Evolutionary conservation across 2,329 filamentous ascomycete genomes (phyloP).

Genomic region (Scopulariopsis brevicaulis): DNA sequence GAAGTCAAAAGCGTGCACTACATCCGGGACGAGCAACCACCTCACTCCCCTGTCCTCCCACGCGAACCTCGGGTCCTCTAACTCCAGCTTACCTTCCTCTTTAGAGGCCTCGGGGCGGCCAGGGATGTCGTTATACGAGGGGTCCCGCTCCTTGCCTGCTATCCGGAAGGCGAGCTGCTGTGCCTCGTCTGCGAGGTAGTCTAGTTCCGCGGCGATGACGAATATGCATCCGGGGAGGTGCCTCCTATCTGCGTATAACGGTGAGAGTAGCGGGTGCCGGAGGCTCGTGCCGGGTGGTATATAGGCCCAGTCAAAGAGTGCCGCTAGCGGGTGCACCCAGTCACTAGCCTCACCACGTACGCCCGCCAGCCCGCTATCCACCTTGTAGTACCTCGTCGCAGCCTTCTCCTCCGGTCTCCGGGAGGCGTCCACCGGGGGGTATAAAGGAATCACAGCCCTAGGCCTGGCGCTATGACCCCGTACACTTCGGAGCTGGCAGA

Average conservation of each 20-base stretch:
- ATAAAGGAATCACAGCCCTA: conserved; percentile 27
- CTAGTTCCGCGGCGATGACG: conserved; percentile 24
- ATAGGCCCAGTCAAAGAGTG: conserved; percentile 21
- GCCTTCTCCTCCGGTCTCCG: conserved; percentile 13
- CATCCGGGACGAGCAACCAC: conserved; percentile 30
- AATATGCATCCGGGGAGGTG: conserved; percentile 21
- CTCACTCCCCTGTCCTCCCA: conserved; percentile 21
- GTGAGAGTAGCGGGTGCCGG: conserved; percentile 20
- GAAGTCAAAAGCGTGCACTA: conserved; percentile 27
- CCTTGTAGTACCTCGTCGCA: conserved; percentile 14
- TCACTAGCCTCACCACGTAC: conserved; percentile 9
- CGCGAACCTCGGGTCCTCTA: conserved; percentile 20
- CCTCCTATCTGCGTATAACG: conserved; percentile 16
- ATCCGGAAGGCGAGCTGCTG: conserved; percentile 10
- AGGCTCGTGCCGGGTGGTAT: conserved; percentile 17
- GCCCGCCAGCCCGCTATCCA: conserved; percentile 8
- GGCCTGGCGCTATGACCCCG: conserved; percentile 12
- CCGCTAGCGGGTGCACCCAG: conserved; percentile 10
- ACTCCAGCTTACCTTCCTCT: conserved; percentile 11
- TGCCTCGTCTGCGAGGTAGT: conserved; percentile 16
- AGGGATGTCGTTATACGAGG: neutral
- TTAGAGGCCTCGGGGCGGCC: conserved; percentile 8
- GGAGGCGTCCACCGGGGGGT: conserved; percentile 24
- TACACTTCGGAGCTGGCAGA: conserved; percentile 24
- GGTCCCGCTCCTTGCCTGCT: conserved; percentile 8